Percentiles rank a stretch among this genome's conserved stretches.
Evolutionary conservation across 2,329 filamentous ascomycete species (phyloP).

Genomic region (Zymoseptoria brevis): DNA sequence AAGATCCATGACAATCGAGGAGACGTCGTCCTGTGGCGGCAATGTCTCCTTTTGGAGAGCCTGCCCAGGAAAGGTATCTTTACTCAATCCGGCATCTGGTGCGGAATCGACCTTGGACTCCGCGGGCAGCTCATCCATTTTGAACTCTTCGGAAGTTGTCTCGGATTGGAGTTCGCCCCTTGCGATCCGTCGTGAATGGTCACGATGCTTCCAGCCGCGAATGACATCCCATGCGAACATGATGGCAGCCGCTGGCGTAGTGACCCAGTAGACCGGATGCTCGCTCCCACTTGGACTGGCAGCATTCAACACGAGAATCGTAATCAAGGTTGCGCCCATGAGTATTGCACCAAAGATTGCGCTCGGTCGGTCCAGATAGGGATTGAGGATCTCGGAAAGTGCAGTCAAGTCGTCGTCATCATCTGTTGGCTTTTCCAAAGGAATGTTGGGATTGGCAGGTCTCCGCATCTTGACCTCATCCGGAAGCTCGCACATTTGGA

Average conservation of each 20-base stretch:
- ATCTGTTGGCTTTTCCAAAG: slow-evolving; percentile 44
- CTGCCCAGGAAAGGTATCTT: not conserved
- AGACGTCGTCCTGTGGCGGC: not conserved
- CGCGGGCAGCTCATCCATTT: not conserved
- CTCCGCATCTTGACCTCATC: slow-evolving; percentile 47
- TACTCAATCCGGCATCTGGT: not conserved
- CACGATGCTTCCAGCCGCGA: slow-evolving; percentile 55
- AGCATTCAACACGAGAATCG: slow-evolving; percentile 59
- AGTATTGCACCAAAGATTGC: slow-evolving; percentile 57
- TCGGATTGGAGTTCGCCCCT: slow-evolving; percentile 38
- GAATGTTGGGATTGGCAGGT: slow-evolving; percentile 67
- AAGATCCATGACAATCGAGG: not conserved
- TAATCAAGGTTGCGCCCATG: slow-evolving; percentile 60
- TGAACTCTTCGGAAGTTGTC: not conserved
- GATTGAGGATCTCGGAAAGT: slow-evolving; percentile 67
- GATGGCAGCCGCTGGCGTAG: slow-evolving; percentile 58
- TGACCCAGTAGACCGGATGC: slow-evolving; percentile 59
- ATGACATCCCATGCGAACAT: slow-evolving; percentile 61
- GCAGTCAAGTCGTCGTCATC: slow-evolving; percentile 51
- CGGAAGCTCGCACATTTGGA: slow-evolving; percentile 60
- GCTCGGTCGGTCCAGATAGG: slow-evolving; percentile 60
- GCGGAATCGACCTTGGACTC: not conserved
- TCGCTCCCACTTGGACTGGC: slow-evolving; percentile 43
- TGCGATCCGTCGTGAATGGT: slow-evolving; percentile 57
- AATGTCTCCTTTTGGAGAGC: not conserved